Base-by-base conservation (phyloP, 1,284 basidiomycete genomes). In the Boletus semigastroideus region DNA sequence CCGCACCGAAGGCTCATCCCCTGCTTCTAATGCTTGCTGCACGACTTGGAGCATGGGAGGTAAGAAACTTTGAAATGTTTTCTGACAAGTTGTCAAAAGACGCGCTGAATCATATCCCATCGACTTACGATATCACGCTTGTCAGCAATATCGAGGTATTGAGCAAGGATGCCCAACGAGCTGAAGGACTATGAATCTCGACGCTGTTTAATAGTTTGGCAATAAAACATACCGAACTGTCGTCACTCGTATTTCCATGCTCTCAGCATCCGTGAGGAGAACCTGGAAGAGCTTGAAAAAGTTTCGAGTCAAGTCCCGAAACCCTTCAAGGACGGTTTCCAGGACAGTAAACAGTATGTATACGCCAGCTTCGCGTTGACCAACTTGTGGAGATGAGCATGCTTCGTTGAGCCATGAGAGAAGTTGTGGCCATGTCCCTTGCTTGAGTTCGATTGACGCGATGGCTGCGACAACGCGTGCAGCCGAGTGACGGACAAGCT, bases 391-490 rank as follows among this genome's bases (percentile, higher is more conserved):
- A 10, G 93, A 90, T 45, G 80, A 79, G 53, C 90, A 89, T 16
- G 92, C 87, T 59, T 87, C 79, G 65, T 90, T 83, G 51, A 99
- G 83, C 78, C 92, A 95, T 5, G 92, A 92, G 33, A 99, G 82
- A 43, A 99, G 87, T 53, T 87, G 80, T 4, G 87, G 82, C 97
- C 97, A 99, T 57, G 85, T 82, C 56, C 86, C 83, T 52, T 82
- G 71, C 25, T 90, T 85, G 54, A 98, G 81, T 71, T 99, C 97
- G 65, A 93, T 83, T 57, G 86, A 82, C 36, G 96, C 97, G 72
- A 99, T 92, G 54, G 94, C 90, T 45, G 95, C 92, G 58, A 99
- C 85, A 55, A 97, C 91, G 50, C 96, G 92, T 27, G 95, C 92
- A 49, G 91, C 84, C 13, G 93, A 87, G 70, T 94, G 92, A 56